These are phyloP conservation scores for Trametes polyzona DNA, from an alignment of 1,284 basidiomycete genomes.

Conservation along the genomic window DNA sequence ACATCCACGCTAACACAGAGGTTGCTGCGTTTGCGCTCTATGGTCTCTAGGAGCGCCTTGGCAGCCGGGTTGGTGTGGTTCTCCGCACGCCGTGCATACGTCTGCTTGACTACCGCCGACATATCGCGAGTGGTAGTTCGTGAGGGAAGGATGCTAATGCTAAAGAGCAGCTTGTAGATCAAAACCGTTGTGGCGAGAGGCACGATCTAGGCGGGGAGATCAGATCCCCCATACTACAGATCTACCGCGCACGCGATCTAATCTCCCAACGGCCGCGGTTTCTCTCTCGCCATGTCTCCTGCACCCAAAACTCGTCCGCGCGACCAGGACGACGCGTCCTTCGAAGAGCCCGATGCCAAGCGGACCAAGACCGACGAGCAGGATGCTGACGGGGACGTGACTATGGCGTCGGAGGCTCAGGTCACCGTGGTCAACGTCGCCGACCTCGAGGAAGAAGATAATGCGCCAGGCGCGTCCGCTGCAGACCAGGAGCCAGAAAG, in stretches of 20 bases:
- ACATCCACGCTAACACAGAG: constrained; percentile 97
- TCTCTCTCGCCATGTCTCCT: constrained; percentile 28
- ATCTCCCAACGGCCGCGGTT: constrained; percentile 8
- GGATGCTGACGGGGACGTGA: constrained; percentile 17
- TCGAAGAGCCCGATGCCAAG: constrained; percentile 55
- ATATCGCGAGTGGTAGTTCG: constrained; percentile 35
- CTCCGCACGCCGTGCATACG: constrained; percentile 69
- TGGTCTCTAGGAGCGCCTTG: constrained; percentile 77
- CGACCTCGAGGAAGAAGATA: constrained; percentile 14
- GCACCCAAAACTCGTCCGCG: constrained; percentile 40
- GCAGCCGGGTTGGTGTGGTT: constrained; percentile 78
- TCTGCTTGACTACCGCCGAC: constrained; percentile 46
- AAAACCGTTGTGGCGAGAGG: not conserved
- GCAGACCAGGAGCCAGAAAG: constrained; percentile 38
- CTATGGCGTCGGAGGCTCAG: constrained; percentile 18
- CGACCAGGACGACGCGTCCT: constrained; percentile 54
- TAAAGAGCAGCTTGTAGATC: not conserved
- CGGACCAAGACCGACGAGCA: constrained; percentile 51
- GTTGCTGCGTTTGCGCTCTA: constrained; percentile 90
- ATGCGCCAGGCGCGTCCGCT: not conserved
- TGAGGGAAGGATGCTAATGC: not conserved
- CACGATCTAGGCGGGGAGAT: constrained; percentile 8
- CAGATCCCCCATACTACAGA: not conserved
- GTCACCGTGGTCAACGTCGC: constrained; percentile 25
- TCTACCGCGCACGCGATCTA: constrained; percentile 13